Evolutionary conservation across 495 filamentous ascomycete species (phyloP).

Genomic region (Penicillium verhagenii): DNA sequence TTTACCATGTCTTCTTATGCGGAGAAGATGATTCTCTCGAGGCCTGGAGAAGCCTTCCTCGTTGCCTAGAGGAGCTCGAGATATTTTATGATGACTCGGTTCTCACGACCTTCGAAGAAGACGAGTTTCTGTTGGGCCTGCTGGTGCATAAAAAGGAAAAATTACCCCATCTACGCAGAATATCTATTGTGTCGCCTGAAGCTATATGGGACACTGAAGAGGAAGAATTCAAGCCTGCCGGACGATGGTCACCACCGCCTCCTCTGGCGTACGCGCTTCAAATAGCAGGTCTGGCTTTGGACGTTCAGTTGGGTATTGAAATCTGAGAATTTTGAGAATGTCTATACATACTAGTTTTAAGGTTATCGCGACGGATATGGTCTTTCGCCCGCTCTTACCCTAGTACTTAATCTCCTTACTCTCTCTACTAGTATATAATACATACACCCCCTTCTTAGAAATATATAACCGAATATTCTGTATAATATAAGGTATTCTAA

Average conservation of each 20-base stretch:
- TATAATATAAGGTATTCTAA: too few relatives aligned
- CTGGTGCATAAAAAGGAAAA: background rate
- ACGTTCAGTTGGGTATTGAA: background rate
- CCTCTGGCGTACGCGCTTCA: background rate
- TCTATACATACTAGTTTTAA: too few relatives aligned
- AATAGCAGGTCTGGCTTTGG: background rate
- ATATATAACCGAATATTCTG: too few relatives aligned
- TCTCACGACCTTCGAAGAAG: background rate
- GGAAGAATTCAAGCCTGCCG: background rate
- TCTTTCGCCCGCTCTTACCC: too few relatives aligned
- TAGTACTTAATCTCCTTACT: too few relatives aligned
- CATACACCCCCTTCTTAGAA: too few relatives aligned
- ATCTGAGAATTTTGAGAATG: background rate
- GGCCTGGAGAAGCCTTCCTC: constrained; percentile 13
- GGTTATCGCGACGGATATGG: too few relatives aligned
- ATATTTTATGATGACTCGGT: constrained; percentile 18
- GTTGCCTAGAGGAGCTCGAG: constrained; percentile 14
- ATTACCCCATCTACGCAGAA: background rate
- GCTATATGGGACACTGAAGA: background rate
- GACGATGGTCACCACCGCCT: background rate
- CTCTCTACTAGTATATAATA: too few relatives aligned
- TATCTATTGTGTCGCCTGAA: background rate
- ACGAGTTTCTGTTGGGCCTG: background rate
- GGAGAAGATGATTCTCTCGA: constrained; percentile 4
- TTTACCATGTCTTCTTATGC: constrained; percentile 19